Evolutionary conservation across 176 grass and related monocot species (phyloP).

Genomic region (Lolium perenne): DNA sequence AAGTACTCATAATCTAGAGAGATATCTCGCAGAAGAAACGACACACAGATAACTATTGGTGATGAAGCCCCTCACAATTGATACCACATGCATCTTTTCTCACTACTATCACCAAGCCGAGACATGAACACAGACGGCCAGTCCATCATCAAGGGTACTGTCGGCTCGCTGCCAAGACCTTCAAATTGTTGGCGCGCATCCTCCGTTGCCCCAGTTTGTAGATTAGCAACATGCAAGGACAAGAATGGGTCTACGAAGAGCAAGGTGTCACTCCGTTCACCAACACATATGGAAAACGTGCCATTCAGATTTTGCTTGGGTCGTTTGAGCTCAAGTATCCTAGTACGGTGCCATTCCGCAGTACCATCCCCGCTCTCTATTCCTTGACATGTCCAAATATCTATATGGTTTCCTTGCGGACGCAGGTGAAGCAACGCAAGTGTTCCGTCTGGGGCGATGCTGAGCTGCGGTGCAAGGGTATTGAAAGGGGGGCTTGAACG

Average conservation of each 20-base stretch:
- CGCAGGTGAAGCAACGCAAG: background rate
- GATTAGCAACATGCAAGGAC: background rate
- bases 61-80: background rate
- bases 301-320: background rate
- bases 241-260: background rate
- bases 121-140: background rate
- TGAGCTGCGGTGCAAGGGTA: background rate
- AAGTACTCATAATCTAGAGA: too few species aligned
- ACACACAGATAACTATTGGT: too few species aligned
- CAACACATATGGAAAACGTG: background rate
- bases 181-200: background rate
- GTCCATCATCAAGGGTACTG: background rate
- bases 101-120: background rate
- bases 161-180: background rate
- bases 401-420: background rate
- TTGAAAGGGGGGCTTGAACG: background rate
- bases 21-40: too few species aligned
- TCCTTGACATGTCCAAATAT: background rate
- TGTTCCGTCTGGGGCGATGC: background rate
- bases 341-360: background rate
- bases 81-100: background rate
- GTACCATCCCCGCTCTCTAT: background rate
- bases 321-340: background rate
- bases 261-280: background rate
- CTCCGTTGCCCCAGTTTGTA: background rate